Evolutionary conservation across 495 filamentous ascomycete species (phyloP).

Genomic region (Copromyces sp.): DNA sequence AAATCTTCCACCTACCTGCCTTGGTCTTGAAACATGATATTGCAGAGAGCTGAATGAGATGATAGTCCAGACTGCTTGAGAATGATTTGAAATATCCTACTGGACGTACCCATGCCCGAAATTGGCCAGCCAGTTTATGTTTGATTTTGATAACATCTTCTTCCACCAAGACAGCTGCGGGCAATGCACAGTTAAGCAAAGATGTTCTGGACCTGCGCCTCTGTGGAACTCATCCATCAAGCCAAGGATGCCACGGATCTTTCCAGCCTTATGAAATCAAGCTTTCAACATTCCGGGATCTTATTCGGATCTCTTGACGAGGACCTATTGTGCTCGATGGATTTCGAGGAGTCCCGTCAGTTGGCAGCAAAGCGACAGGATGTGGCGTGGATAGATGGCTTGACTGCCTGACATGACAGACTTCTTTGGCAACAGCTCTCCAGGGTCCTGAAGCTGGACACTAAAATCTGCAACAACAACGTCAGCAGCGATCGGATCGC

Average conservation of each 20-base stretch:
- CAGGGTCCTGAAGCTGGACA: background rate
- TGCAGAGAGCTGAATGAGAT: too few species aligned
- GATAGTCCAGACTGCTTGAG: too few species aligned
- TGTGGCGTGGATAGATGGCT: background rate
- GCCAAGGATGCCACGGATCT: background rate
- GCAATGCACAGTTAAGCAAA: background rate
- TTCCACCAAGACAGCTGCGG: background rate
- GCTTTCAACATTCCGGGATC: background rate
- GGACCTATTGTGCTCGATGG: background rate
- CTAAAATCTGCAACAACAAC: constrained; percentile 6
- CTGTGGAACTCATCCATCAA: background rate
- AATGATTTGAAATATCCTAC: too few species aligned
- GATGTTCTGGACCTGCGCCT: background rate
- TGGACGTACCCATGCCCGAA: background rate
- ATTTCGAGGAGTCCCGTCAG: background rate
- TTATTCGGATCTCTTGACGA: background rate
- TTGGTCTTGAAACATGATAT: too few species aligned
- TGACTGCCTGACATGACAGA: background rate
- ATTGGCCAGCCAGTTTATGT: background rate
- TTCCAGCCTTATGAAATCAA: background rate
- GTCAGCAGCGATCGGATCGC: constrained; percentile 1
- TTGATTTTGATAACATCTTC: background rate
- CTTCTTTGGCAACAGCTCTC: background rate
- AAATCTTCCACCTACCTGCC: too few species aligned
- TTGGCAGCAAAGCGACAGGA: background rate